These are phyloP conservation scores for Ganoderma lucidum DNA, from an alignment of 1,284 basidiomycete genomes.

Conservation along the genomic window DNA sequence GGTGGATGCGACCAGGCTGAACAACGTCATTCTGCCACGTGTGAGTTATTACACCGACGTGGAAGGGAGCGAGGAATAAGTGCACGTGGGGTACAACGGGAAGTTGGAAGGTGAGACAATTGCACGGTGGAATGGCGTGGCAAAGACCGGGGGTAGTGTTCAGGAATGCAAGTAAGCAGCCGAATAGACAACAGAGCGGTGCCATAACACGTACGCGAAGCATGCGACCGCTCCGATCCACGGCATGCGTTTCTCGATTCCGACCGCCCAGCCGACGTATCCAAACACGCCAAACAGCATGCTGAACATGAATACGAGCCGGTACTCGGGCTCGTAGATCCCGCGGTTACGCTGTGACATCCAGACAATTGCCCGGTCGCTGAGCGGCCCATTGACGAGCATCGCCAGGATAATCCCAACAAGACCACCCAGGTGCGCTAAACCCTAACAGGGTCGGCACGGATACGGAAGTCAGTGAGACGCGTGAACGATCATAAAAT, in stretches of 20 bases:
- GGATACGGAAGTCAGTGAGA: not conserved
- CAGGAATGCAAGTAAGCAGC: not conserved
- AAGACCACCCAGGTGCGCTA: constrained; percentile 53
- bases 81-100: too few relatives aligned
- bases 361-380: constrained; percentile 54
- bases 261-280: constrained; percentile 56
- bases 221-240: constrained; percentile 54
- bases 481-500: too few relatives aligned
- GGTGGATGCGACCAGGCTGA: constrained; percentile 50
- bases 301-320: constrained; percentile 49
- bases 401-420: constrained; percentile 52
- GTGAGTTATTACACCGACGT: too few relatives aligned
- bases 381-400: constrained; percentile 48
- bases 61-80: too few relatives aligned
- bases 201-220: constrained; percentile 42
- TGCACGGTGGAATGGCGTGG: too few relatives aligned
- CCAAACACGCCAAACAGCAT: constrained; percentile 55
- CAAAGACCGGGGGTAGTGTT: too few relatives aligned
- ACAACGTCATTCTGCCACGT: constrained; percentile 43
- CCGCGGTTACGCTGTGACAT: constrained; percentile 52
- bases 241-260: constrained; percentile 49
- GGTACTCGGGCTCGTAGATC: constrained; percentile 56
- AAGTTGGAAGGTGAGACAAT: too few relatives aligned
- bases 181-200: not conserved
- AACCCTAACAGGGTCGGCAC: constrained; percentile 32